Percentiles rank a stretch among this genome's conserved stretches.
phyloP scores from a whole-genome alignment of 108 stramenopile species.

The Mediolabrus comicus region DNA sequence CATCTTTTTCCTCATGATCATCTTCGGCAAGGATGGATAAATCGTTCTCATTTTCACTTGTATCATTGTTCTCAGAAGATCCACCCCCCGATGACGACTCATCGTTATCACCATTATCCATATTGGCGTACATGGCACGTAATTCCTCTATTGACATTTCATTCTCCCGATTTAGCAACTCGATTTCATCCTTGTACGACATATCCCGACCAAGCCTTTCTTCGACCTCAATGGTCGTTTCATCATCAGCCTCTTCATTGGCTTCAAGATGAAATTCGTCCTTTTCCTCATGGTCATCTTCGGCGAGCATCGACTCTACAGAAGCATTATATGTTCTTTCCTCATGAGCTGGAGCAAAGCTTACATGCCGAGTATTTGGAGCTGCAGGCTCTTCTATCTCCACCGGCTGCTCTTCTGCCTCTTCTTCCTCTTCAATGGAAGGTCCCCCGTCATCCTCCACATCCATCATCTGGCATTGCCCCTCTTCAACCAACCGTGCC shows the following conservation, averaged over 20 bases:
- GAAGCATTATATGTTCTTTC: conserved; percentile 6
- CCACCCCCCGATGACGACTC: conserved; percentile 63
- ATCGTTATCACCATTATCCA: conserved; percentile 40
- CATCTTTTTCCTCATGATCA: conserved; percentile 49
- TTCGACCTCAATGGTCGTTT: conserved; percentile 68
- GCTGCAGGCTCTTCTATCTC: conserved; percentile 6
- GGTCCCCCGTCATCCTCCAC: neutral
- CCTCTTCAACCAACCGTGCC: conserved; percentile 26
- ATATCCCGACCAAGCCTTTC: conserved; percentile 58
- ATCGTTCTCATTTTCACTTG: neutral
- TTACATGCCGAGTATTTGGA: conserved; percentile 2
- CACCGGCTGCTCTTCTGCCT: conserved; percentile 7
- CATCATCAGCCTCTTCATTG: conserved; percentile 57
- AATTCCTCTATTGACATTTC: conserved; percentile 60
- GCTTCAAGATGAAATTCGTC: conserved; percentile 55
- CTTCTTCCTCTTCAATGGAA: conserved; percentile 1
- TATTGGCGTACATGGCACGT: conserved; percentile 48
- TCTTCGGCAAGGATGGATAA: conserved; percentile 30
- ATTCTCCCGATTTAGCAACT: conserved; percentile 52
- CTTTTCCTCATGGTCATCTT: conserved; percentile 48
- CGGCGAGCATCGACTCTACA: conserved; percentile 5
- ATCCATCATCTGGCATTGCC: neutral
- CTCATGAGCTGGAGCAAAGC: conserved; percentile 16
- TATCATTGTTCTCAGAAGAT: conserved; percentile 30
- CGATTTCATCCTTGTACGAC: conserved; percentile 54